Percentiles rank a stretch among this genome's conserved stretches.
Evolutionary conservation across 1,284 basidiomycete genomes (phyloP).

Genomic region (Rhodofomes roseus): DNA sequence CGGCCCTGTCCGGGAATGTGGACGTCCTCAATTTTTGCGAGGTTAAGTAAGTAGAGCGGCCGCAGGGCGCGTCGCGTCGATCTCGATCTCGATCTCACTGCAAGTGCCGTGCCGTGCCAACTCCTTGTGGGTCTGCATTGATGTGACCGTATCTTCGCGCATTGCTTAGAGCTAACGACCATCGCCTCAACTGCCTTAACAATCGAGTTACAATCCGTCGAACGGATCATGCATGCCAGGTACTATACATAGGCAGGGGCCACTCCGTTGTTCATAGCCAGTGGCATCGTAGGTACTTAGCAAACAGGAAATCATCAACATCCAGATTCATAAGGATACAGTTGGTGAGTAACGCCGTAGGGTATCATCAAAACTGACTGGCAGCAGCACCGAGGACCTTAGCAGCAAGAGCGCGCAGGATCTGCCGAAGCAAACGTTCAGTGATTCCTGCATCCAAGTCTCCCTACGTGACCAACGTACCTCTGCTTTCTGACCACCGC

Average conservation of each 20-base stretch:
- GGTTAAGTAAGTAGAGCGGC: not conserved
- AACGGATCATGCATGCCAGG: no score
- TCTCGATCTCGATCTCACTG: not conserved
- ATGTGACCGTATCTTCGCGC: no score
- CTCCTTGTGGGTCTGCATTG: no score
- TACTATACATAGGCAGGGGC: no score
- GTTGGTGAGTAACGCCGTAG: not conserved
- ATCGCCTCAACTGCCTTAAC: no score
- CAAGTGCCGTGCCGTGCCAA: no score
- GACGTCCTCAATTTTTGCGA: not conserved
- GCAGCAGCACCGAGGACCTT: slow-evolving; percentile 81
- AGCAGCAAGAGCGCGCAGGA: slow-evolving; percentile 82
- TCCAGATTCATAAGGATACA: not conserved
- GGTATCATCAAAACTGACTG: slow-evolving; percentile 12
- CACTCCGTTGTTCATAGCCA: no score
- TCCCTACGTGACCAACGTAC: slow-evolving; percentile 35
- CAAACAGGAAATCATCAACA: not conserved
- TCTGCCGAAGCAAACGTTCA: slow-evolving; percentile 40
- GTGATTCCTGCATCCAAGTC: not conserved
- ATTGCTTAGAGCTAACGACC: no score
- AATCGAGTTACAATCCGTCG: no score
- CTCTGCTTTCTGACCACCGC: slow-evolving; percentile 83
- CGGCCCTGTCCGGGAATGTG: not conserved
- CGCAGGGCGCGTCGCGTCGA: not conserved
- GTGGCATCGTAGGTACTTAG: not conserved